phyloP scores from a whole-genome alignment of 129 eudicot genomes.

The Flaveria ramosissima region DNA sequence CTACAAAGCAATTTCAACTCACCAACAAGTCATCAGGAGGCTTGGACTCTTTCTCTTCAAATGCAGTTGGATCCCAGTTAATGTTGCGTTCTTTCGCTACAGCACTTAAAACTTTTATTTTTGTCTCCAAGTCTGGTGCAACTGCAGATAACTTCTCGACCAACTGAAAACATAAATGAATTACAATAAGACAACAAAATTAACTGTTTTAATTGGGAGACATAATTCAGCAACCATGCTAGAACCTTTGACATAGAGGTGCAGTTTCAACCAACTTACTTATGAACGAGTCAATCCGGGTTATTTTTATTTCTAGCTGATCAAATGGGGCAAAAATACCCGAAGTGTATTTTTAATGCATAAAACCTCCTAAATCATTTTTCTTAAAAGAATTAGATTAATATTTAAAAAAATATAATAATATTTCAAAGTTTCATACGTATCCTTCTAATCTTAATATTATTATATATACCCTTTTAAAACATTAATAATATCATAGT shows the following conservation, averaged over 20 bases:
- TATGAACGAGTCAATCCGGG: background rate
- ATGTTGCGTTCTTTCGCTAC: conserved; percentile 83
- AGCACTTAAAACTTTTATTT: conserved; percentile 59
- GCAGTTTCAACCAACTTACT: background rate
- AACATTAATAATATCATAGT: background rate
- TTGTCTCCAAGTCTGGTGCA: conserved; percentile 80
- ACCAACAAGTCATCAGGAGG: conserved; percentile 70
- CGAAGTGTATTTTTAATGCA: background rate
- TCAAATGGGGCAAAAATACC: background rate
- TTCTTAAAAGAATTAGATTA: background rate
- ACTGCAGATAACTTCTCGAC: conserved; percentile 86
- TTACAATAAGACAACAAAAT: background rate
- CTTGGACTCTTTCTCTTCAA: conserved; percentile 59
- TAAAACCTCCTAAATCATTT: background rate
- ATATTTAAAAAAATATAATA: background rate
- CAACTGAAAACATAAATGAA: conserved; percentile 50
- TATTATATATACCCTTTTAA: background rate
- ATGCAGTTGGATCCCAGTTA: conserved; percentile 68
- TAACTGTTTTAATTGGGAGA: background rate
- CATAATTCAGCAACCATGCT: background rate
- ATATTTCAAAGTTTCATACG: background rate
- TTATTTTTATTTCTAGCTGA: background rate
- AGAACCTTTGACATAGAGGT: background rate
- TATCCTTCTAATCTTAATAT: background rate
- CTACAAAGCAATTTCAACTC: conserved; percentile 30